These are phyloP conservation scores for Dendrostoma leiphaemia DNA, from an alignment of 2,329 filamentous ascomycete species.

Conservation along the genomic window DNA sequence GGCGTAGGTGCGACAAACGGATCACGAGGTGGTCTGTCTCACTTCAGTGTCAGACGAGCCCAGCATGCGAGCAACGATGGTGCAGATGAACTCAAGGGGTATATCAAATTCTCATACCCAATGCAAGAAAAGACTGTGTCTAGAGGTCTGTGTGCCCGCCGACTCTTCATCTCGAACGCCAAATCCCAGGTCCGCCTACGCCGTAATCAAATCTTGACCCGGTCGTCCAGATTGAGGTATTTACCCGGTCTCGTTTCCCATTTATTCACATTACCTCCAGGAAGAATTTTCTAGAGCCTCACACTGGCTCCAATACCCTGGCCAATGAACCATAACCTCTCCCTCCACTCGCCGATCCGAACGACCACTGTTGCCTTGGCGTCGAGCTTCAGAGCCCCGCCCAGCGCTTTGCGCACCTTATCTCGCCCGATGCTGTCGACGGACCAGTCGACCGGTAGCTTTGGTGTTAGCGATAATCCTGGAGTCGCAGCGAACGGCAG, in stretches of 20 bases:
- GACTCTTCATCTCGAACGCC: background rate
- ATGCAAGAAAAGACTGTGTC: background rate
- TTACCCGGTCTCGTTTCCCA: background rate
- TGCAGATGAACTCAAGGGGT: background rate
- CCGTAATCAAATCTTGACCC: background rate
- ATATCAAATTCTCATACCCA: background rate
- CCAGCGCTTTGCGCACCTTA: constrained; percentile 74
- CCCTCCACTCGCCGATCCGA: constrained; percentile 70
- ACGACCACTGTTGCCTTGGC: constrained; percentile 75
- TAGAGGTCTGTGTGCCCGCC: background rate
- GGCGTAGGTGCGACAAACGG: too few relatives aligned
- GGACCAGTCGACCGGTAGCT: constrained; percentile 79
- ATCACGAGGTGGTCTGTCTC: too few relatives aligned
- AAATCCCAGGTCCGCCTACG: background rate
- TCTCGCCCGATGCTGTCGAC: constrained; percentile 70
- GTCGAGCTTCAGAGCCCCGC: constrained; percentile 75
- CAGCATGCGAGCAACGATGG: too few relatives aligned
- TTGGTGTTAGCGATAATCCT: constrained; percentile 69
- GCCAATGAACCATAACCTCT: constrained; percentile 69
- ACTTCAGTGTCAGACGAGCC: too few relatives aligned
- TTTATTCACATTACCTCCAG: background rate
- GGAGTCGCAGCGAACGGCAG: constrained; percentile 75
- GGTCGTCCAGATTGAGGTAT: background rate
- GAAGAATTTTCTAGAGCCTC: constrained; percentile 34
- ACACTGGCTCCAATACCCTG: constrained; percentile 69